Evolutionary conservation across 192 early-diverging fungal genomes (phyloP).

Genomic region (Backusella psychrophila): DNA sequence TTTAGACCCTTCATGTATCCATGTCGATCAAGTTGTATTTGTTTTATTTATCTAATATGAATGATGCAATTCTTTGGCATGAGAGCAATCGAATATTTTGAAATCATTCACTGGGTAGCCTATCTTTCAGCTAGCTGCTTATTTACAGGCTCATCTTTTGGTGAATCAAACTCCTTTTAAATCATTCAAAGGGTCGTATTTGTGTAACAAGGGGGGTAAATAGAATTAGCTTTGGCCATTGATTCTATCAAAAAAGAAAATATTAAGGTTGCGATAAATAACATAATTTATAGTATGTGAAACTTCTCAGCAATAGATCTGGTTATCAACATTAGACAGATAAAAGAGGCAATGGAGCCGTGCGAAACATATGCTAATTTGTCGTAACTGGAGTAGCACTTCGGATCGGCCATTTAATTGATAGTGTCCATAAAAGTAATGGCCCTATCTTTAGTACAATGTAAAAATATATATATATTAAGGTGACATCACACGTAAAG

Average conservation of each 20-base stretch:
- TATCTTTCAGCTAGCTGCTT: too few species aligned
- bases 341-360: neutral
- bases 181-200: too few species aligned
- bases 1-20: too few species aligned
- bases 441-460: neutral
- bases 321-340: neutral
- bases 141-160: too few species aligned
- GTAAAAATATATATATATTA: neutral
- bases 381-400: neutral
- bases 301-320: neutral
- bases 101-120: too few species aligned
- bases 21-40: too few species aligned
- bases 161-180: too few species aligned
- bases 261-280: neutral
- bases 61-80: too few species aligned
- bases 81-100: too few species aligned
- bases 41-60: too few species aligned
- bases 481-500: too few species aligned
- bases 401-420: constrained; percentile 8
- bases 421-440: neutral
- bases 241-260: neutral
- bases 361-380: neutral
- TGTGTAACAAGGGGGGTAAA: too few species aligned
- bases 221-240: neutral
- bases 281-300: neutral